Evolutionary conservation across 1,284 basidiomycete genomes (phyloP), one percentile per base, ranked within the genome.

Genomic region (Fistulinella staudtii): DNA sequence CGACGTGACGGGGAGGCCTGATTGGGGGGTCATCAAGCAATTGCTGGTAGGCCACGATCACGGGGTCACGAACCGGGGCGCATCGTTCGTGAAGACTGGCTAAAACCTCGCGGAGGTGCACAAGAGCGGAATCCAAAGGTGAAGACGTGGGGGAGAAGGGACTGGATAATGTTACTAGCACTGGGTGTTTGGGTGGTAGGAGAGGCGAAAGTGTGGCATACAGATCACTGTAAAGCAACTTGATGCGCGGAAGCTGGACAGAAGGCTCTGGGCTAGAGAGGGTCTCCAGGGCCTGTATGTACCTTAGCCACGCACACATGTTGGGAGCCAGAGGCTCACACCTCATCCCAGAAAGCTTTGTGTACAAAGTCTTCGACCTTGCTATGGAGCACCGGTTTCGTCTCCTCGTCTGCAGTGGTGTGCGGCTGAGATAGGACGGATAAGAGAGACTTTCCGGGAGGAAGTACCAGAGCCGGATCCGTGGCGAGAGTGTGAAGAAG

Each of bases 331-430:
- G 50, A 45, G 34, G 45, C 47, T 46, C 65, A 50, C 55, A 84
- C 84, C 71, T 84, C 75, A 33, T 80, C 77, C 85, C 85, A 88
- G 56, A 87, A 88, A 6, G 80, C 82, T 36, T 64, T 67, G 56
- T 81, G 78, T 13, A 77, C 74, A 5, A 76, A 67, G 43, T 74
- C 68, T 47, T 75, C 73, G 6, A 88, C 79, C 47, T 69, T 72
- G 27, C 71, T 66, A 18, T 74, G 69, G 4, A 84, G 51, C 11
- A 59, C 60, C 6, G 68, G 57, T 23, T 57, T 56, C 13, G 53
- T 46, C 11, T 60, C 49, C 21, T 53, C 47, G 35, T 58, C 51
- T 41, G 49, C 31, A 17, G 54, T 52, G 17, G 63, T 60, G 39
- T 63, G 66, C 8, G 71, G 59, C 30, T 67, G 66, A 17, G 75